Conservation (phyloP, 768 basidiomycete genomes). For the Suillus placidus region DNA sequence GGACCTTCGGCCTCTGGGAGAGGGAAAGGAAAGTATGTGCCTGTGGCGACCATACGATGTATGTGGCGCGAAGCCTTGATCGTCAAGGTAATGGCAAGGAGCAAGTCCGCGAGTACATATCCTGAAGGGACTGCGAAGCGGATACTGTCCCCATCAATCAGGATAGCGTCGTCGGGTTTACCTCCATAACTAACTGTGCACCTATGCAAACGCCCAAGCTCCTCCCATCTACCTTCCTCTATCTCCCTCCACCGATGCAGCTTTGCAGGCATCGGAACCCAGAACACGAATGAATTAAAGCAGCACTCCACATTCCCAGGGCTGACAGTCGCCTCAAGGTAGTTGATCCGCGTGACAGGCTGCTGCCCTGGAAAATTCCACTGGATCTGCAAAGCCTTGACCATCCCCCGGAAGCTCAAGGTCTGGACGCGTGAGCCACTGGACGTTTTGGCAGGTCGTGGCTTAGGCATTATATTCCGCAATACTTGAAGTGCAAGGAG, state of each 20-base stretch:
- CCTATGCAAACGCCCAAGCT: conserved; percentile 61
- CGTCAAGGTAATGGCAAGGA: conserved; percentile 68
- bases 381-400: conserved; percentile 51
- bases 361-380: conserved; percentile 52
- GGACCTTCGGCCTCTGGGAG: conserved; percentile 71
- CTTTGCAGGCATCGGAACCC: conserved; percentile 54
- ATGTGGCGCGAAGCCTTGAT: conserved; percentile 79
- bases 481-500: conserved; percentile 52
- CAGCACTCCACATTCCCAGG: conserved; percentile 33
- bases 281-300: conserved; percentile 50
- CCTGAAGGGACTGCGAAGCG: conserved; percentile 80
- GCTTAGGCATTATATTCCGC: conserved; percentile 45
- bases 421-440: conserved; percentile 11
- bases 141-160: conserved; percentile 61
- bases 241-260: conserved; percentile 39
- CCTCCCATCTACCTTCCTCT: conserved; percentile 65
- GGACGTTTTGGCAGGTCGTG: neutral
- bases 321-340: conserved; percentile 24
- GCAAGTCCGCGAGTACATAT: conserved; percentile 74
- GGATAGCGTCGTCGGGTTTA: conserved; percentile 42
- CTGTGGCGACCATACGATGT: conserved; percentile 51
- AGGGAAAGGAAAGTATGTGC: conserved; percentile 56
- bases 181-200: conserved; percentile 46
- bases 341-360: conserved; percentile 40
- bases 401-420: conserved; percentile 32